Base-by-base conservation (phyloP, 1,284 basidiomycete species). In the Cutaneotrichosporon cyanovorans region DNA sequence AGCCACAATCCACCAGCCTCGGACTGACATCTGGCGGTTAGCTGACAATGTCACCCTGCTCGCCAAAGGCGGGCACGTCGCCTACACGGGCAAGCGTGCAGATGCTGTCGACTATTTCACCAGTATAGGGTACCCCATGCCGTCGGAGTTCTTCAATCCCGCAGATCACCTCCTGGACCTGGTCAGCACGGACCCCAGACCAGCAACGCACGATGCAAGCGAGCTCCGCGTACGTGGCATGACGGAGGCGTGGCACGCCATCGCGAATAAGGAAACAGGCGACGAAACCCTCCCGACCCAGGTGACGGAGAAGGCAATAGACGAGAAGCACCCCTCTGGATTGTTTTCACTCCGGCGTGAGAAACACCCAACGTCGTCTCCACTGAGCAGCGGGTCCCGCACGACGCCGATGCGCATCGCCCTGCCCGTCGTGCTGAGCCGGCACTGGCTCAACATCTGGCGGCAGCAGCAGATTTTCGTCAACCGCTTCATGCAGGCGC, bases 1-100 rank as follows among this genome's bases (percentile, higher is more conserved):
- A 69, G 75, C 74, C 3, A 75, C 77, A 0, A 72, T 78, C 15
- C 77, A 78, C 55, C 77, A 79, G 57, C 76, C 76, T 12, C 74
- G 77, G 15, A 74, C 71, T 21, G 76, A 78, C 43, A 77, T 79
- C 32, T 65, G 66, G 63, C 63, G 66, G 45, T 62, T 72, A 19
- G 68, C 74, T 41, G 77, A 77, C 51, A 74, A 77, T 45, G 63
- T 77, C 33, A 66, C 76, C 1, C 63, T 79, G 0, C 66, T 78
- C 1, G 77, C 74, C 12, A 77, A 77, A 51, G 76, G 76, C 11
- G 76, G 77, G 2, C 57, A 66, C 0, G 66, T 73, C 14, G 74
- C 72, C 51, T 58, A 62, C 63, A 44, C 55, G 41, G 55, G 60
- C 8, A 43, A 57, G 50, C 48, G 61, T 12, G 57, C 66, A 7